Percentiles rank a stretch among this genome's conserved stretches.
Conservation (phyloP, 1,284 basidiomycete species). For the Mycosarcoma mackinlayi region DNA sequence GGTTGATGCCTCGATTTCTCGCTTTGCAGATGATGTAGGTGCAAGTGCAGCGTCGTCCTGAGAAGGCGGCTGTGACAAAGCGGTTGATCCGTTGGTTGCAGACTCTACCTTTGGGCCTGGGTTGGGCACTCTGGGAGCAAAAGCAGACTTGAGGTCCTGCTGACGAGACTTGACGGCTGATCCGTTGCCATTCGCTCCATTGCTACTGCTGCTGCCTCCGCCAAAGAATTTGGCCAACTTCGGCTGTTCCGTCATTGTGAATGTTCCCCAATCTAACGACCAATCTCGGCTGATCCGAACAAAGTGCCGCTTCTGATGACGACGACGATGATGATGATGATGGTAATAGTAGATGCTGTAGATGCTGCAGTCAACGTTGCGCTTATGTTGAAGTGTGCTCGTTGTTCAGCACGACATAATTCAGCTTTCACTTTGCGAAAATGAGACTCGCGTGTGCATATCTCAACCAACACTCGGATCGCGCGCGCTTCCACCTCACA, state of each 20-base stretch:
- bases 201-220: slow-evolving; percentile 19
- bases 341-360: background rate
- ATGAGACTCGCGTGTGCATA: slow-evolving; percentile 7
- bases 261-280: background rate
- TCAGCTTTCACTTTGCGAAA: background rate
- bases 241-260: slow-evolving; percentile 39
- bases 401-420: too few relatives aligned
- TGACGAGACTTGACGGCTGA: slow-evolving; percentile 28
- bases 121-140: slow-evolving; percentile 34
- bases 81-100: background rate
- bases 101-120: background rate
- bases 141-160: slow-evolving; percentile 60
- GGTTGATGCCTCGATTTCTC: slow-evolving; percentile 8
- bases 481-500: background rate
- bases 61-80: background rate
- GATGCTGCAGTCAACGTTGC: too few relatives aligned
- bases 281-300: background rate
- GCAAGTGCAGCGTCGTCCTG: background rate
- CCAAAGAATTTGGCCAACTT: slow-evolving; percentile 47
- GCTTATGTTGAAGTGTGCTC: too few relatives aligned
- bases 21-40: slow-evolving; percentile 2
- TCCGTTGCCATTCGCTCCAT: slow-evolving; percentile 6
- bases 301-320: background rate
- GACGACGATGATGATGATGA: background rate
- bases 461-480: slow-evolving; percentile 15